Base-by-base conservation (phyloP, 2,329 filamentous ascomycete species). In the Fusarium hainanense region DNA sequence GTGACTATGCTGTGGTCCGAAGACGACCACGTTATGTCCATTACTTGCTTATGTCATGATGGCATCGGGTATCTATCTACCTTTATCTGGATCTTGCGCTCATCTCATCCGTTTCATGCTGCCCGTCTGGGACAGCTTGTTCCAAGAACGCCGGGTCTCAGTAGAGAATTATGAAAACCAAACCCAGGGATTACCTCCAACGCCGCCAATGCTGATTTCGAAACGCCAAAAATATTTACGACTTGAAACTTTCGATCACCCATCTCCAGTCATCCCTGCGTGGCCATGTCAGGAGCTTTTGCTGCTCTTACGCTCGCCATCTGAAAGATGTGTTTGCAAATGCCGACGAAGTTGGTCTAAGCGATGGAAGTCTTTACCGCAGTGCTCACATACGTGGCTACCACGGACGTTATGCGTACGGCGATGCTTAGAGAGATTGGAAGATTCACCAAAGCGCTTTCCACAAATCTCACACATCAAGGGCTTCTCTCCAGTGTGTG, bases 401-500 rank as follows among this genome's bases (percentile, higher is more conserved):
- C 85, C 85, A 58, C 83, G 84, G 34, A 83, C 79, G 16, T 85
- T 84, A 70, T 91, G 89, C 10, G 85, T 91, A 67, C 88, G 87
- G 51, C 86, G 84, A 74, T 91, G 89, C 71, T 91, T 91, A 52
- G 88, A 88, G 20, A 91, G 79, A 71, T 91, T 91, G 6, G 88
- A 90, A 0, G 88, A 90, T 75, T 91, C 88, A 63, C 86, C 85
- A 74, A 91, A 91, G 12, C 79, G 79, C 72, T 88, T 89, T 47
- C 82, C 83, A 69, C 89, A 91, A 28, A 85, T 80, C 3, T 87
- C 83, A 67, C 89, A 91, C 46, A 81, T 78, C 0, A 91, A 78
- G 1, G 89, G 89, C 73, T 91, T 91, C 48, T 87, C 85, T 43
- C 89, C 88, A 1, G 89, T 90, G 72, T 92, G 90, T 3, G 86